Conservation (phyloP, 148 eudicot species). For the Limonium bicolor region DNA sequence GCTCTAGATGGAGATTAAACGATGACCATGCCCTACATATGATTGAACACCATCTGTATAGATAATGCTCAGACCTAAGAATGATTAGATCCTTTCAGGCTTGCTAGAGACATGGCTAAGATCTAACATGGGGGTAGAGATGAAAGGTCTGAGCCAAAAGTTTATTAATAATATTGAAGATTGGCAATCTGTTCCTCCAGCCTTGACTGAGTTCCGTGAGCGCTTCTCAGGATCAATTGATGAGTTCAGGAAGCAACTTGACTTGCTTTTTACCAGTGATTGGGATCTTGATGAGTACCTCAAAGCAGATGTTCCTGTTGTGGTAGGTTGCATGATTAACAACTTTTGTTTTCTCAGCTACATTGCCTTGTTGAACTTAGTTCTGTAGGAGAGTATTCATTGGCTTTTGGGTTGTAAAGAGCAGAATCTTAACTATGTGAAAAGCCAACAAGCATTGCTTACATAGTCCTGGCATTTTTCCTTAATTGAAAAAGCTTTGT, state of each 20-base stretch:
- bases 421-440: too few relatives aligned
- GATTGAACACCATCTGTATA: too few relatives aligned
- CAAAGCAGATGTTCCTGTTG: slow-evolving; percentile 42
- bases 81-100: slow-evolving; percentile 13
- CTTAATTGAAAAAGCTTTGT: neutral
- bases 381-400: too few relatives aligned
- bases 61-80: neutral
- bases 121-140: slow-evolving; percentile 13
- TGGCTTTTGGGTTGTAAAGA: too few relatives aligned
- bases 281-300: slow-evolving; percentile 58
- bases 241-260: slow-evolving; percentile 31
- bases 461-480: too few relatives aligned
- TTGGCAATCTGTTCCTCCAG: slow-evolving; percentile 13
- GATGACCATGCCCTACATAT: too few relatives aligned
- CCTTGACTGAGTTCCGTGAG: slow-evolving; percentile 15
- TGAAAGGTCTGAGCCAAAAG: slow-evolving; percentile 16
- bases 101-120: slow-evolving; percentile 9
- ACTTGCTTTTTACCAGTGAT: slow-evolving; percentile 24
- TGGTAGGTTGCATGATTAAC: slow-evolving; percentile 35
- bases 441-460: too few relatives aligned
- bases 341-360: neutral
- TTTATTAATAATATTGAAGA: slow-evolving; percentile 15
- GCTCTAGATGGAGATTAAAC: too few relatives aligned
- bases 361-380: too few relatives aligned
- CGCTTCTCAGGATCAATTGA: slow-evolving; percentile 13